phyloP scores from a whole-genome alignment of 768 basidiomycete genomes.

The Amanita brunnescens region DNA sequence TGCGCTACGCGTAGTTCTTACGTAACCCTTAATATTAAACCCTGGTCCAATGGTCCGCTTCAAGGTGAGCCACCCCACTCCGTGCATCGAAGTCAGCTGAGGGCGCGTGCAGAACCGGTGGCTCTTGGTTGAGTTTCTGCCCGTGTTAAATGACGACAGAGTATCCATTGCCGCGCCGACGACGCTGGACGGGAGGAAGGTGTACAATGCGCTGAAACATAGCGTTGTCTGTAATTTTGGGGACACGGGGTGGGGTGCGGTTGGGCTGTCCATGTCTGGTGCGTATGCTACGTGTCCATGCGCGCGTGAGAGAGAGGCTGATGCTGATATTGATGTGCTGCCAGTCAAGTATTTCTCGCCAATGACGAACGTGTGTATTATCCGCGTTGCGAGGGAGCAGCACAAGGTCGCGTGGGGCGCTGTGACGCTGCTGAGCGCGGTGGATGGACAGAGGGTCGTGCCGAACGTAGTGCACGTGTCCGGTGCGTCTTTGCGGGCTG shows the following conservation, averaged over 20 bases:
- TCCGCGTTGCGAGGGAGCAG: conserved; percentile 78
- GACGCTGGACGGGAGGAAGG: conserved; percentile 49
- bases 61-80: conserved; percentile 34
- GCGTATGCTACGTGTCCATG: too few species aligned
- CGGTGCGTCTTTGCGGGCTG: conserved; percentile 45
- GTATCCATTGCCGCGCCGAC: conserved; percentile 7
- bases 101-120: conserved; percentile 60
- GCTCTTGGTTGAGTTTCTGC: conserved; percentile 80
- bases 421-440: conserved; percentile 54
- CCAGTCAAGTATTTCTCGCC: conserved; percentile 91
- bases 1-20: background rate
- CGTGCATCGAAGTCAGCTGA: conserved; percentile 4
- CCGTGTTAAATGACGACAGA: conserved; percentile 24
- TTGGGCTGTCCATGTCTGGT: conserved; percentile 67
- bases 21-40: conserved; percentile 16
- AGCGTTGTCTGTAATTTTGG: conserved; percentile 70
- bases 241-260: conserved; percentile 79
- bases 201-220: conserved; percentile 63
- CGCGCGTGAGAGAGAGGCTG: too few species aligned
- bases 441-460: conserved; percentile 52
- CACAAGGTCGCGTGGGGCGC: conserved; percentile 76
- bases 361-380: conserved; percentile 73
- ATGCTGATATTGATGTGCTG: too few species aligned
- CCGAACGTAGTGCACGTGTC: conserved; percentile 78
- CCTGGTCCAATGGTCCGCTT: conserved; percentile 78